A percentile compares a stretch with the other conserved stretches of the same genome.
Evolutionary conservation across 163 green algal species (phyloP).

Genomic region (Prototheca stagnorum): DNA sequence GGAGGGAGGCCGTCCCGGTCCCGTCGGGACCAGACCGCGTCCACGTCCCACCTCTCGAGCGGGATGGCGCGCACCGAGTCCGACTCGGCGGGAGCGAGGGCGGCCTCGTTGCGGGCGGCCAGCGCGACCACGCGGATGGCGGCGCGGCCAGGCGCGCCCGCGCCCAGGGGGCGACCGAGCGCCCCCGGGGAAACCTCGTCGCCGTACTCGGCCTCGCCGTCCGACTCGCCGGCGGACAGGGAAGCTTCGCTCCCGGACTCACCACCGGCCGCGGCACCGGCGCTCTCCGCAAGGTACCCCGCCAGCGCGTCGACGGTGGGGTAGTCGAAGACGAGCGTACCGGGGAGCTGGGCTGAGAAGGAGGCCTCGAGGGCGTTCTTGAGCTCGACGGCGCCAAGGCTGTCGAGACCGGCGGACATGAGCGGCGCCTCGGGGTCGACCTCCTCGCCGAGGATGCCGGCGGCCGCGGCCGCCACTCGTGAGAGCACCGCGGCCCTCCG

Average conservation of each 20-base stretch:
- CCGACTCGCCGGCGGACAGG: neutral
- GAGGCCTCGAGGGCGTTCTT: slow-evolving; percentile 41
- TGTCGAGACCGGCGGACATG: slow-evolving; percentile 70
- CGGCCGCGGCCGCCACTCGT: slow-evolving; percentile 12
- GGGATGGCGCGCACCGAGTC: slow-evolving; percentile 28
- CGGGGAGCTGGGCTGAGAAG: slow-evolving; percentile 34
- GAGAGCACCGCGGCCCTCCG: slow-evolving; percentile 18
- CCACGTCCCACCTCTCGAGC: slow-evolving; percentile 40
- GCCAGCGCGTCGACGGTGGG: slow-evolving; percentile 23
- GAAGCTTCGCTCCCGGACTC: too few relatives aligned
- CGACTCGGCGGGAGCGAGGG: neutral
- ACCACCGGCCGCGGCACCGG: neutral
- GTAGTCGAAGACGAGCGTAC: slow-evolving; percentile 56
- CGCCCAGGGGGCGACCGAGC: neutral
- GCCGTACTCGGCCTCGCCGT: neutral
- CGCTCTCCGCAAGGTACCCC: slow-evolving; percentile 4
- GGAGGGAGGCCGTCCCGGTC: slow-evolving; percentile 16
- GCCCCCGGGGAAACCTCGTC: neutral
- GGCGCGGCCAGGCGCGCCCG: neutral
- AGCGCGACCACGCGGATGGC: slow-evolving; percentile 3
- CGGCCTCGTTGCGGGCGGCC: slow-evolving; percentile 1
- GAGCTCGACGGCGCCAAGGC: slow-evolving; percentile 35
- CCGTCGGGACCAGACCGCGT: too few relatives aligned
- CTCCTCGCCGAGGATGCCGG: slow-evolving; percentile 9
- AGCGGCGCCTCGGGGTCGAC: slow-evolving; percentile 33